Evolutionary conservation across 192 early-diverging fungal genomes (phyloP), one percentile per base, ranked within the genome.

Genomic region (Fimicolochytrium jonesii): DNA sequence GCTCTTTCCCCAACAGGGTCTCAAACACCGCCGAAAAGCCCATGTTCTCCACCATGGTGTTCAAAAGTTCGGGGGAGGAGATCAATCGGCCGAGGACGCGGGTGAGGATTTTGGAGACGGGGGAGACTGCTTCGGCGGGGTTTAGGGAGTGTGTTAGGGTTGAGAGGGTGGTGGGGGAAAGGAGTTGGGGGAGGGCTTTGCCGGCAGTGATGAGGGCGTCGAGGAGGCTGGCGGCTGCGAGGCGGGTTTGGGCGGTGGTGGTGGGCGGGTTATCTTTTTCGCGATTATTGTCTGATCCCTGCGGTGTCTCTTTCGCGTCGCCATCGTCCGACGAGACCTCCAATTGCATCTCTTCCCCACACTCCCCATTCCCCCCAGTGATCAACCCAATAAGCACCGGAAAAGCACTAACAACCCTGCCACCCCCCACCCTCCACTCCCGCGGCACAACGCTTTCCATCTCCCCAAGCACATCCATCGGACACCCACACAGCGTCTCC

Each of bases 41-140:
- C 11, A 59, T 23, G 28, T 42, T 45, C 22, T 15, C 29, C 11
- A 59, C 32, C 0, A 45, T 35, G 1, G 26, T 17, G 13, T 46
- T 18, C 13, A 59, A 43, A 5, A 42, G 39, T 29, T 59, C 41
- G 15, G 34, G 36, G 13, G 37, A 20, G 15, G 25, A 23, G 4
- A 59, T 42, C 6, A 59, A 43, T 3, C 57, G 57, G 33, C 6
- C 22, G 2, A 59, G 57, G 17, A 45, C 39, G n/a, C 43, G 39
- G 1, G 29, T 0, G 23, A 59, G 2, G 5, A 50, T 50, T 3
- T 29, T 17, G 5, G 4, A 5, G 5, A 50, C 25, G 3, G 17
- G 48, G 3, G 23, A 26, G n/a, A 44, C 4, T 29, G 17, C 23
- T 5, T 26, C 48, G 26, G 5, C 25, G 1, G 22, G 23, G 39